These are phyloP conservation scores for Candida krabiensis DNA, from an alignment of 805 yeast species.

Conservation along the genomic window DNA sequence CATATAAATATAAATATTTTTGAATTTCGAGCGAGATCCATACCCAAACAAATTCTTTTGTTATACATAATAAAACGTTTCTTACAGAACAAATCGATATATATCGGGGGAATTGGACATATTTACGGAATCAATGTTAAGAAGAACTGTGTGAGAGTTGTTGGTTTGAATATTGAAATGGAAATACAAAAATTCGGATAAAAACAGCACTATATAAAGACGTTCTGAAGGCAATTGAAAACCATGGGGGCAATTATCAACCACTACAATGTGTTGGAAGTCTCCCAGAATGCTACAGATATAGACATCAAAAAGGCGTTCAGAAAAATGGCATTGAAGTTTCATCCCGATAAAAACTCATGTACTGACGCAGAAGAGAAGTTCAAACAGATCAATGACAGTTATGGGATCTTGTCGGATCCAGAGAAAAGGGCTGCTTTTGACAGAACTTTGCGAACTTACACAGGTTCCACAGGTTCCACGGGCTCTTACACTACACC, in stretches of 20 bases:
- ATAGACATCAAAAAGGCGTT: constrained; percentile 75
- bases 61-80: too few relatives aligned
- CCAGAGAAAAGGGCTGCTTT: constrained; percentile 59
- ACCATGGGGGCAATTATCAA: constrained; percentile 24
- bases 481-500: constrained; percentile 4
- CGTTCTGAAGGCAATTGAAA: too few relatives aligned
- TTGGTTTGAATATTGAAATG: too few relatives aligned
- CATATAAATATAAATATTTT: too few relatives aligned
- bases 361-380: constrained; percentile 63
- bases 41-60: too few relatives aligned
- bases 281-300: constrained; percentile 51
- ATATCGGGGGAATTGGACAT: too few relatives aligned
- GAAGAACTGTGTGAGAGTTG: too few relatives aligned
- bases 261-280: constrained; percentile 64
- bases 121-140: too few relatives aligned
- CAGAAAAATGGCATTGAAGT: constrained; percentile 65
- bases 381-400: constrained; percentile 88
- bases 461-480: constrained; percentile 5
- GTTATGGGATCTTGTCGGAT: constrained; percentile 77
- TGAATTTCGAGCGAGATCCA: too few relatives aligned
- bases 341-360: constrained; percentile 82
- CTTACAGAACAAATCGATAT: too few relatives aligned
- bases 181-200: too few relatives aligned
- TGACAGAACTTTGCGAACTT: constrained; percentile 39
- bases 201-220: too few relatives aligned